Percentiles rank a stretch among this genome's conserved stretches.
Evolutionary conservation across 371 early-diverging fungal species (phyloP).

Genomic region (Actinomucor elegans): DNA sequence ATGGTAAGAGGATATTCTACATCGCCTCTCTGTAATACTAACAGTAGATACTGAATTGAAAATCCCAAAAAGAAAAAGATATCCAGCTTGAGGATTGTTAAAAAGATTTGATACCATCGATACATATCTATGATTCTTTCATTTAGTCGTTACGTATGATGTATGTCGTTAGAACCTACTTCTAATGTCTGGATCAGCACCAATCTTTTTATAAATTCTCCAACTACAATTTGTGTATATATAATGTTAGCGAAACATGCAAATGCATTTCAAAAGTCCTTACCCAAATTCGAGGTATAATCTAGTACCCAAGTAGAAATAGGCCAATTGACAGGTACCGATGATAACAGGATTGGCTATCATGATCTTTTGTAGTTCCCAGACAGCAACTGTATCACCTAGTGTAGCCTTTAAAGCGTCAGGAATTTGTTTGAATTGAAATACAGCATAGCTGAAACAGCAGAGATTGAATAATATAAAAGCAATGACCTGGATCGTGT

Average conservation of each 20-base stretch:
- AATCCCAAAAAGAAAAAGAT: slow-evolving; percentile 88
- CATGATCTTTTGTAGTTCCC: slow-evolving; percentile 27
- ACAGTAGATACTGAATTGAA: slow-evolving; percentile 83
- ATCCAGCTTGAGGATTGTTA: slow-evolving; percentile 86
- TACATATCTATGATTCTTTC: slow-evolving; percentile 59
- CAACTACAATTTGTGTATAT: slow-evolving; percentile 9
- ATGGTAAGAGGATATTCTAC: slow-evolving; percentile 86
- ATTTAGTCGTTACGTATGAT: not conserved
- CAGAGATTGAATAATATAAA: slow-evolving; percentile 80
- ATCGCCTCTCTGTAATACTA: slow-evolving; percentile 67
- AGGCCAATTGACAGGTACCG: slow-evolving; percentile 41
- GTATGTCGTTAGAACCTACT: slow-evolving; percentile 45
- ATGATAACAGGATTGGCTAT: slow-evolving; percentile 43
- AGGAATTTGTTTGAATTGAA: slow-evolving; percentile 58
- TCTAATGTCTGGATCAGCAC: slow-evolving; percentile 59
- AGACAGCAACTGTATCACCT: not conserved
- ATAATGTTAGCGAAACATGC: not conserved
- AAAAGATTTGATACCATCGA: slow-evolving; percentile 82
- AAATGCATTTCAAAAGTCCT: not conserved
- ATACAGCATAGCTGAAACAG: slow-evolving; percentile 77
- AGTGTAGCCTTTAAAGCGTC: slow-evolving; percentile 11
- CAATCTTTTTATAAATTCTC: slow-evolving; percentile 29
- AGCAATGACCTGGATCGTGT: slow-evolving; percentile 88
- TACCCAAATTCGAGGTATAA: slow-evolving; percentile 87
- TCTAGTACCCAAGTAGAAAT: slow-evolving; percentile 45